These are phyloP conservation scores for Orbilia blumenaviensis DNA, from an alignment of 2,329 filamentous ascomycete species.

Conservation along the genomic window DNA sequence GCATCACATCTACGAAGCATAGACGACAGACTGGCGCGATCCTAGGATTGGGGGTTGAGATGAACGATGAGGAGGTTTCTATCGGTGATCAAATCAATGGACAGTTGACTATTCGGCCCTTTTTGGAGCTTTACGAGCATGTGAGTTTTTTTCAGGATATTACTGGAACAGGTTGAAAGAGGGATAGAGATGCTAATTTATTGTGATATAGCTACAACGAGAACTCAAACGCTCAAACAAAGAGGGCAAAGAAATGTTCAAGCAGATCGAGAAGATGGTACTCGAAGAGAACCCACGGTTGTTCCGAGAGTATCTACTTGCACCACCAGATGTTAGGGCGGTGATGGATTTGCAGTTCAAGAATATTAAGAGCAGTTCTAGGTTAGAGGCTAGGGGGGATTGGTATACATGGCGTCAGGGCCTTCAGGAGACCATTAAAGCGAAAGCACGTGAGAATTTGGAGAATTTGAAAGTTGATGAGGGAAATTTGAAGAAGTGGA, in stretches of 20 bases:
- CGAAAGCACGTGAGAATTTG: slow-evolving; percentile 78
- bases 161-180: not conserved
- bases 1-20: slow-evolving; percentile 89
- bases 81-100: slow-evolving; percentile 75
- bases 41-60: slow-evolving; percentile 56
- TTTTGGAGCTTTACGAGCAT: slow-evolving; percentile 94
- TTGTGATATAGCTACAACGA: slow-evolving; percentile 70
- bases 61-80: slow-evolving; percentile 61
- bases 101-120: slow-evolving; percentile 88
- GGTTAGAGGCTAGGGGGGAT: slow-evolving; percentile 89
- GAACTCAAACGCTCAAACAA: slow-evolving; percentile 97
- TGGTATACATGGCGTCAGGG: slow-evolving; percentile 99
- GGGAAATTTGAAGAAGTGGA: slow-evolving; percentile 71
- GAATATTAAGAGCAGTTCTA: slow-evolving; percentile 92
- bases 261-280: slow-evolving; percentile 88
- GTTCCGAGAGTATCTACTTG: slow-evolving; percentile 89
- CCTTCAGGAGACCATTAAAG: slow-evolving; percentile 80
- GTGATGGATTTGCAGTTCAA: slow-evolving; percentile 98
- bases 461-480: slow-evolving; percentile 81
- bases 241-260: slow-evolving; percentile 87
- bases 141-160: slow-evolving; percentile 63
- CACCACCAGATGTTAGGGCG: slow-evolving; percentile 80
- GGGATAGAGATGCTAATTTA: slow-evolving; percentile 55
- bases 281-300: slow-evolving; percentile 88
- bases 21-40: slow-evolving; percentile 64